These are phyloP conservation scores for Crithidia acanthocephali DNA, from an alignment of 208 protist genomes.

Conservation along the genomic window DNA sequence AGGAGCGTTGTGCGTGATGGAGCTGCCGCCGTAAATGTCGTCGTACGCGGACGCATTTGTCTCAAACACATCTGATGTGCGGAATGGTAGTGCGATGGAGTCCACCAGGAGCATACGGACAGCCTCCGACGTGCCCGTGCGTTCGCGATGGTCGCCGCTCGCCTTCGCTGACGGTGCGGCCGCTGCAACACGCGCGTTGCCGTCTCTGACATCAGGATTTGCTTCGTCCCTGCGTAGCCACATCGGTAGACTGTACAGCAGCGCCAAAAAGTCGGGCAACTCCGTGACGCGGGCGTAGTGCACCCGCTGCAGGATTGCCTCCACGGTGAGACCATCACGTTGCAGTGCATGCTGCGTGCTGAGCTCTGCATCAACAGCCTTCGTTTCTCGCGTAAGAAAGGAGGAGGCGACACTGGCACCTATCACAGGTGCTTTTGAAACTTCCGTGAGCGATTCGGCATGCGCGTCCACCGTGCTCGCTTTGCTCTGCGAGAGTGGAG, in stretches of 20 bases:
- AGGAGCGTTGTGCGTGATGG: too few relatives aligned
- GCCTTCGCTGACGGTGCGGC: not conserved
- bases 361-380: too few relatives aligned
- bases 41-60: not conserved
- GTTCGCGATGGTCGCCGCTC: not conserved
- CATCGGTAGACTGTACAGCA: constrained; percentile 45
- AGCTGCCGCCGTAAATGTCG: not conserved
- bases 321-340: constrained; percentile 36
- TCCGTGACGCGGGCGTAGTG: constrained; percentile 75
- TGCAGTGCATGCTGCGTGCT: too few relatives aligned
- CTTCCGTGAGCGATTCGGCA: too few relatives aligned
- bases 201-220: not conserved
- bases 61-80: constrained; percentile 27
- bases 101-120: constrained; percentile 85
- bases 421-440: too few relatives aligned
- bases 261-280: constrained; percentile 52
- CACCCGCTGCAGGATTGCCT: constrained; percentile 63
- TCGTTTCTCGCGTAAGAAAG: too few relatives aligned
- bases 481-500: too few relatives aligned
- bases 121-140: not conserved
- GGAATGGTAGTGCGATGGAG: constrained; percentile 88
- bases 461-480: too few relatives aligned
- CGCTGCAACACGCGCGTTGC: not conserved
- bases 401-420: too few relatives aligned
- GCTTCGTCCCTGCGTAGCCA: constrained; percentile 9